phyloP scores from a whole-genome alignment of 1,284 basidiomycete species.

The Microbotryomycetes sp. region DNA sequence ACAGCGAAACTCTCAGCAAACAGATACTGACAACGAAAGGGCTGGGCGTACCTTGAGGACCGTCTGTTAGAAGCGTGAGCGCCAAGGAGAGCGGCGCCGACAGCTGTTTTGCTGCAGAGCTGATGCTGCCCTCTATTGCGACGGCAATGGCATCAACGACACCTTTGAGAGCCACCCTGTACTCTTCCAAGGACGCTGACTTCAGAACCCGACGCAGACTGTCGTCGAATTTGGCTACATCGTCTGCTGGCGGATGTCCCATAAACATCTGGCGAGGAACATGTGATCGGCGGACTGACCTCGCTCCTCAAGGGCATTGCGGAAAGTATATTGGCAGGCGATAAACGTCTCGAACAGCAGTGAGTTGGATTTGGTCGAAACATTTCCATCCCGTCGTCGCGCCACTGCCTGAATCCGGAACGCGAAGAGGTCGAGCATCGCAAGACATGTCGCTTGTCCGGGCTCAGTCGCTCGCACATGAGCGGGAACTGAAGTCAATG shows the following conservation, averaged over 20 bases:
- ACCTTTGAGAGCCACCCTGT: constrained; percentile 5
- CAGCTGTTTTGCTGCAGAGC: neutral
- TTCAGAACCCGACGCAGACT: neutral
- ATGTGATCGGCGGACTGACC: too few relatives aligned
- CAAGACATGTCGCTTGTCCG: neutral
- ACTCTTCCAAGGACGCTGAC: constrained; percentile 1
- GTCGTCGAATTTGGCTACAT: neutral
- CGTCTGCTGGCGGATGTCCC: neutral
- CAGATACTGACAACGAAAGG: neutral
- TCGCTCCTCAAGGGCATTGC: neutral
- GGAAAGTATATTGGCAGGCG: constrained; percentile 15
- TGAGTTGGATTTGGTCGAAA: neutral
- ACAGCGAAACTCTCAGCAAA: too few relatives aligned
- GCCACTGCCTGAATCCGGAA: constrained; percentile 2
- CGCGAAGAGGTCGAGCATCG: constrained; percentile 4
- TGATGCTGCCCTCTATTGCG: neutral
- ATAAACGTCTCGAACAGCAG: constrained; percentile 16
- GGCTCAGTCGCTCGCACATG: neutral
- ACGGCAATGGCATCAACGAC: neutral
- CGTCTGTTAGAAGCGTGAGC: constrained; percentile 10
- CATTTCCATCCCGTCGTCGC: neutral
- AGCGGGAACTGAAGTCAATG: neutral
- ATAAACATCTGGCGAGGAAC: too few relatives aligned
- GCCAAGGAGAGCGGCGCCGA: constrained; percentile 1
- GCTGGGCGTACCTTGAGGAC: constrained; percentile 14